These are phyloP conservation scores for Dioscorea cayenensis DNA, from an alignment of 116 monocot species.

Conservation along the genomic window DNA sequence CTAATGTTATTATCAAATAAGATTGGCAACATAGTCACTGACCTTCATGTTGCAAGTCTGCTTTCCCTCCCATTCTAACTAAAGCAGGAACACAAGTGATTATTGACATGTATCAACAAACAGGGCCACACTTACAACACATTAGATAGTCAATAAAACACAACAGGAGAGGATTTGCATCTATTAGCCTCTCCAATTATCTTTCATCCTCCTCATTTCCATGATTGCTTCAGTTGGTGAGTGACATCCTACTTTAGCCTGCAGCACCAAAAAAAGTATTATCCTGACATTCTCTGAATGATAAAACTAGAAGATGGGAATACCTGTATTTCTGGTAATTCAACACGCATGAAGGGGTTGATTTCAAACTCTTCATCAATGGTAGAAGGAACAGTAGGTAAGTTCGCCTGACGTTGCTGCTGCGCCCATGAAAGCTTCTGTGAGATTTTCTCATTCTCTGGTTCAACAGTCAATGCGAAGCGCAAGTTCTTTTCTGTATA, in stretches of 20 bases:
- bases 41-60: too few species aligned
- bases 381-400: conserved; percentile 85
- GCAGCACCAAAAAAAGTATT: conserved; percentile 8
- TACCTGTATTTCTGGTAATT: conserved; percentile 81
- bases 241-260: conserved; percentile 62
- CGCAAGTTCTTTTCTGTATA: conserved; percentile 88
- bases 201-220: conserved; percentile 74
- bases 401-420: conserved; percentile 40
- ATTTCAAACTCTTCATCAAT: conserved; percentile 84
- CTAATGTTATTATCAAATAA: too few species aligned
- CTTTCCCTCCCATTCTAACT: too few species aligned
- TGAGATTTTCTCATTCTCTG: conserved; percentile 60
- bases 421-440: conserved; percentile 77
- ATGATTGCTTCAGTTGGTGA: conserved; percentile 64
- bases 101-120: too few species aligned
- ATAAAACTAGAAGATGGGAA: neutral
- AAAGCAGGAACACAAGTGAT: too few species aligned
- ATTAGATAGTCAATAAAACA: too few species aligned
- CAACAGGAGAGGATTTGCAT: too few species aligned
- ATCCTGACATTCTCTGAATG: neutral
- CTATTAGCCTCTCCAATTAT: conserved; percentile 75
- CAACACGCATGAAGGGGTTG: conserved; percentile 97
- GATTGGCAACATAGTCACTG: too few species aligned
- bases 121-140: too few species aligned
- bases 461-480: conserved; percentile 82